Evolutionary conservation across 2,329 filamentous ascomycete genomes (phyloP).

Genomic region (Alternaria arbusti): DNA sequence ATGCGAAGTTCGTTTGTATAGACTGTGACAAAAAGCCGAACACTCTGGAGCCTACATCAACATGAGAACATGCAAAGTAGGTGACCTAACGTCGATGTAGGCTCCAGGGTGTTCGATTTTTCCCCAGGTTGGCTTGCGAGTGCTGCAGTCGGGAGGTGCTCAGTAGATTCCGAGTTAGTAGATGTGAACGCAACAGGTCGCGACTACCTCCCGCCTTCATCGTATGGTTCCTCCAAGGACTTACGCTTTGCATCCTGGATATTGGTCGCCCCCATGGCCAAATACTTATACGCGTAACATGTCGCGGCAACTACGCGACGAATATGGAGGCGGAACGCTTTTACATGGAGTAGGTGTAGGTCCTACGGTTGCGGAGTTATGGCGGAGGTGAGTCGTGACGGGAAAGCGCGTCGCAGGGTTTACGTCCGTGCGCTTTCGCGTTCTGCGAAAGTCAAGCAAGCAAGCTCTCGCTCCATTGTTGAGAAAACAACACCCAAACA

Average conservation of each 20-base stretch:
- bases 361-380: conserved; percentile 21
- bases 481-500: conserved; percentile 33
- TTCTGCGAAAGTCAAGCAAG: conserved; percentile 34
- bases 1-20: neutral
- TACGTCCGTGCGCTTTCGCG: conserved; percentile 37
- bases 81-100: neutral
- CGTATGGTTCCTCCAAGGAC: neutral
- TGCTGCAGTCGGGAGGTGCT: neutral
- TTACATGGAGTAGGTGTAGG: neutral
- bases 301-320: conserved; percentile 4
- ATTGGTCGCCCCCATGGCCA: conserved; percentile 39
- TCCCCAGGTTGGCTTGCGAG: neutral
- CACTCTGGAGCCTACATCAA: neutral
- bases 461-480: conserved; percentile 15
- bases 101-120: neutral
- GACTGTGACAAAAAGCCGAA: neutral
- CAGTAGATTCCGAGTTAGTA: neutral
- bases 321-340: neutral
- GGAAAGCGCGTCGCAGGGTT: conserved; percentile 15
- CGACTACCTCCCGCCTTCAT: neutral
- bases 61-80: neutral
- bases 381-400: conserved; percentile 20
- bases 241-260: conserved; percentile 47
- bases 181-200: neutral
- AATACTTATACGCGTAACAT: conserved; percentile 4